Percentiles rank a stretch among this genome's conserved stretches.
phyloP scores from a whole-genome alignment of 495 filamentous ascomycete genomes.

The Penicillium salamii region DNA sequence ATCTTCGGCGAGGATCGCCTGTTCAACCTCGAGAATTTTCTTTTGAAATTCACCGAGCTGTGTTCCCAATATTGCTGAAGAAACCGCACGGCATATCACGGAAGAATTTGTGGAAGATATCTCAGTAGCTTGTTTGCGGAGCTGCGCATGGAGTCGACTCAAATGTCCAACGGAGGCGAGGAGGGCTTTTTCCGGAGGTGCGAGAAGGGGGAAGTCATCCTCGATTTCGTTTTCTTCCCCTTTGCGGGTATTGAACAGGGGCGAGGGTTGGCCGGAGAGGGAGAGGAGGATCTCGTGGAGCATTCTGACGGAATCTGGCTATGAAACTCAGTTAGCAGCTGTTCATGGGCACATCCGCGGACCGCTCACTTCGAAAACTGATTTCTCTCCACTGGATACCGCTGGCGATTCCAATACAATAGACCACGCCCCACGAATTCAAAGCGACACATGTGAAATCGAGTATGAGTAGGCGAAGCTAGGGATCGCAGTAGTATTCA shows the following conservation, averaged over 20 bases:
- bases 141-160: constrained; percentile 68
- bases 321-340: not conserved
- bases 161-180: constrained; percentile 72
- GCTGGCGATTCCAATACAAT: constrained; percentile 42
- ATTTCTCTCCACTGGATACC: constrained; percentile 19
- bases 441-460: constrained; percentile 49
- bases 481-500: constrained; percentile 2
- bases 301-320: constrained; percentile 57
- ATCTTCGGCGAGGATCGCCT: constrained; percentile 68
- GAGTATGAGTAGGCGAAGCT: not conserved
- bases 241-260: constrained; percentile 60
- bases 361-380: constrained; percentile 21
- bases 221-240: constrained; percentile 36
- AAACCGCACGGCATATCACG: constrained; percentile 83
- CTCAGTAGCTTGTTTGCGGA: constrained; percentile 58
- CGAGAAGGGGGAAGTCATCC: constrained; percentile 54
- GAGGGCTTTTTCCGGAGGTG: constrained; percentile 77
- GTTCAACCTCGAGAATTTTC: constrained; percentile 82
- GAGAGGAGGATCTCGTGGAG: constrained; percentile 96
- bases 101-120: constrained; percentile 71
- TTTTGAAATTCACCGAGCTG: constrained; percentile 78
- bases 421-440: constrained; percentile 48
- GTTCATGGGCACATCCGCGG: not conserved
- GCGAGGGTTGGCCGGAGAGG: constrained; percentile 88
- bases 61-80: constrained; percentile 66